Evolutionary conservation across 192 early-diverging fungal genomes (phyloP).

Genomic region (Entrophospora sp.): DNA sequence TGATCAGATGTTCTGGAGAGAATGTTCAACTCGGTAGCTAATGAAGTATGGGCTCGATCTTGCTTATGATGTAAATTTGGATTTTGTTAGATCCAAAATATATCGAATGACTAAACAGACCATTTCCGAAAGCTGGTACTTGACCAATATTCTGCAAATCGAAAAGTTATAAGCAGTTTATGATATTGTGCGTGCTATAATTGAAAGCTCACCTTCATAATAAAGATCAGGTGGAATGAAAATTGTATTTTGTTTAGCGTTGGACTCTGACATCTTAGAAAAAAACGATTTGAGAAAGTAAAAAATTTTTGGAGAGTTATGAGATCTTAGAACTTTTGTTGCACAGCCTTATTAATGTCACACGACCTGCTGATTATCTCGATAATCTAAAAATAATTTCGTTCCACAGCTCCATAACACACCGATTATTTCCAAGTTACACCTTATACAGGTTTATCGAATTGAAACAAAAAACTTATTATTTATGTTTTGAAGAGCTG

Average conservation of each 20-base stretch:
- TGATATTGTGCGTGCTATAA: not conserved
- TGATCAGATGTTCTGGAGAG: slow-evolving; percentile 14
- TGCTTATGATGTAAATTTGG: not conserved
- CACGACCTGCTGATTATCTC: too few species aligned
- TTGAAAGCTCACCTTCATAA: slow-evolving; percentile 5
- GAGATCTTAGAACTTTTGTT: too few species aligned
- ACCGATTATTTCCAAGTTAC: too few species aligned
- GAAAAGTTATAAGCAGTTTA: not conserved
- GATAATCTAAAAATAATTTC: too few species aligned
- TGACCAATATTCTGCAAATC: slow-evolving; percentile 12
- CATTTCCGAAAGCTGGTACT: slow-evolving; percentile 5
- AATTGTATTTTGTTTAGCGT: not conserved
- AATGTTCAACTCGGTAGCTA: not conserved
- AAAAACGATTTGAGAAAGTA: not conserved
- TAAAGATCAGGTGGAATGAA: not conserved
- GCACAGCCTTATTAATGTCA: too few species aligned
- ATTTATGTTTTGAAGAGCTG: too few species aligned
- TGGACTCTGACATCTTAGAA: slow-evolving; percentile 10
- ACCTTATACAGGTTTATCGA: too few species aligned
- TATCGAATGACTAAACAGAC: slow-evolving; percentile 12
- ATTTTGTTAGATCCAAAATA: slow-evolving; percentile 15
- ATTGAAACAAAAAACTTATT: too few species aligned
- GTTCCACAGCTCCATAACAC: too few species aligned
- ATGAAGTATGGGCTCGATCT: not conserved
- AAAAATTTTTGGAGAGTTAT: too few species aligned